Evolutionary conservation across 768 basidiomycete species (phyloP).

Genomic region (Amanita muscaria): DNA sequence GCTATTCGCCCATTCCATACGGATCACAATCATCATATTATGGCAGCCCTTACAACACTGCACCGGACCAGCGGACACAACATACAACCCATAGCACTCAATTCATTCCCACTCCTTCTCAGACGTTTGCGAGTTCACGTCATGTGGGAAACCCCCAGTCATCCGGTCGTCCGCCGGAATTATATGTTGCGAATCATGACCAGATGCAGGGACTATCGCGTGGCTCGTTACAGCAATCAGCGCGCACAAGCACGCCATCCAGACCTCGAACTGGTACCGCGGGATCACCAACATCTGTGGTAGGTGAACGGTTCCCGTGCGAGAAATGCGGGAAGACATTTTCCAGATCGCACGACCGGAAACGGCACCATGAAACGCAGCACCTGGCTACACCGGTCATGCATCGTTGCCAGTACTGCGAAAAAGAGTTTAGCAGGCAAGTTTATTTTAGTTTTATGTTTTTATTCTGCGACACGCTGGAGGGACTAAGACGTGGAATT

Average conservation of each 20-base stretch:
- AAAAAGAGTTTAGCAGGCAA: constrained; percentile 70
- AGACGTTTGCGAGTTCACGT: constrained; percentile 23
- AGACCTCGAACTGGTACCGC: constrained; percentile 26
- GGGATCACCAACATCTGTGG: constrained; percentile 26
- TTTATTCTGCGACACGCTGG: no score
- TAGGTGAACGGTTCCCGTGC: constrained; percentile 61
- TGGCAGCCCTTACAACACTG: constrained; percentile 12
- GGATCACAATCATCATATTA: constrained; percentile 16
- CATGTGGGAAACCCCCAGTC: neutral
- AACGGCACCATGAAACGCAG: constrained; percentile 74
- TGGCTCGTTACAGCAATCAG: constrained; percentile 19
- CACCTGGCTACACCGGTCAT: constrained; percentile 55
- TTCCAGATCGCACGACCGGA: constrained; percentile 72
- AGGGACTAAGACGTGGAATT: neutral
- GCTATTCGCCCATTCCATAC: constrained; percentile 18
- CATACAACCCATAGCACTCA: constrained; percentile 20
- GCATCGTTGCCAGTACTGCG: constrained; percentile 66
- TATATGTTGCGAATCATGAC: constrained; percentile 11
- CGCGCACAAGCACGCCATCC: constrained; percentile 33
- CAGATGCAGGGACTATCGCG: constrained; percentile 16
- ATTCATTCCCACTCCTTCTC: constrained; percentile 43
- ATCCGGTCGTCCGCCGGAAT: constrained; percentile 1
- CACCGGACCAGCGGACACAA: constrained; percentile 11
- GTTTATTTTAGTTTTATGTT: constrained; percentile 16
- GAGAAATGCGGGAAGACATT: constrained; percentile 73